phyloP scores from a whole-genome alignment of 305 asterid species.

The Solanum hybrid region DNA sequence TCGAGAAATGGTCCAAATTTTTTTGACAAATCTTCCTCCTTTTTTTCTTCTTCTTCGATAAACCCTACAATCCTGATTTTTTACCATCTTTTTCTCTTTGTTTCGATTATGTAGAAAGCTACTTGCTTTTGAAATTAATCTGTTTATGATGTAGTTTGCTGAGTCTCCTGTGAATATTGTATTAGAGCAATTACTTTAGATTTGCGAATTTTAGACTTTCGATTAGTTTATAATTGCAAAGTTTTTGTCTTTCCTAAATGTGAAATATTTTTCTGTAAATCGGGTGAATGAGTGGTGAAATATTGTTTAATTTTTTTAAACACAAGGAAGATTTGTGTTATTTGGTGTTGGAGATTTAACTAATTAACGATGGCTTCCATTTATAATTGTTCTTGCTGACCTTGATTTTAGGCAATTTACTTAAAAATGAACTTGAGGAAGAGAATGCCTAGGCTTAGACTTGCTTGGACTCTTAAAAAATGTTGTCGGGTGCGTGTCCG shows the following conservation, averaged over 20 bases:
- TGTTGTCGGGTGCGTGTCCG: neutral
- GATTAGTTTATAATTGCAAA: neutral
- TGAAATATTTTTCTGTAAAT: neutral
- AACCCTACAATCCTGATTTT: neutral
- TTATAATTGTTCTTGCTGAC: neutral
- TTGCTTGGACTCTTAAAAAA: neutral
- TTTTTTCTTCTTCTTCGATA: neutral
- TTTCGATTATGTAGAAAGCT: neutral
- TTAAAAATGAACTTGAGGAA: neutral
- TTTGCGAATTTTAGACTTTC: neutral
- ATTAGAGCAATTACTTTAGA: neutral
- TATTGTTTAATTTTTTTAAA: neutral
- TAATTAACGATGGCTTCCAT: neutral
- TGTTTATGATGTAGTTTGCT: neutral
- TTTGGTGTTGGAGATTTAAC: neutral
- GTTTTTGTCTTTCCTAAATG: neutral
- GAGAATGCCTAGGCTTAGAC: neutral
- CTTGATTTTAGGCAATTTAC: neutral
- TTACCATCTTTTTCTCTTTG: neutral
- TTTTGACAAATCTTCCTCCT: neutral
- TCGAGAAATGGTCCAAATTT: conserved; percentile 15
- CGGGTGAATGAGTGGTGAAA: neutral
- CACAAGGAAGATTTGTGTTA: neutral
- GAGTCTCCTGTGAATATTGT: no score
- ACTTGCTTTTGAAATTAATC: no score